phyloP scores from a whole-genome alignment of 306 rosid species.

The Trifolium subterraneum region DNA sequence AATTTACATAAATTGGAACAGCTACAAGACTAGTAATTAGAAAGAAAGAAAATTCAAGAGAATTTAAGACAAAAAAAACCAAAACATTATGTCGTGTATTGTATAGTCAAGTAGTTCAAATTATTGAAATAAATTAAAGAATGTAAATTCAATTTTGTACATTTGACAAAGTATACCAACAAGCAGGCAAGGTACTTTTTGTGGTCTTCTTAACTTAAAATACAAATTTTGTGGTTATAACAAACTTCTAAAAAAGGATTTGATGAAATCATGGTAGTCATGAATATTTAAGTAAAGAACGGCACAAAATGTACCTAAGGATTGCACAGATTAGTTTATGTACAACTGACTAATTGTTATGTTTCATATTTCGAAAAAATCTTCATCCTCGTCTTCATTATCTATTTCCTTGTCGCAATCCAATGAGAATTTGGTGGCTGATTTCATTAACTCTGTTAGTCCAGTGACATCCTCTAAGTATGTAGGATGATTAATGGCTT shows the following conservation, averaged over 20 bases:
- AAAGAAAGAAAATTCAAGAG: no score
- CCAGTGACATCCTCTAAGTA: constrained; percentile 95
- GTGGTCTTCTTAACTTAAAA: no score
- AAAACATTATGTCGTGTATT: no score
- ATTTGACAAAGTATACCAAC: constrained; percentile 30
- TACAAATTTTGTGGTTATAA: no score
- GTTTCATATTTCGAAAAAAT: constrained; percentile 64
- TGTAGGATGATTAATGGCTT: constrained; percentile 92
- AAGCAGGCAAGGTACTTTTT: no score
- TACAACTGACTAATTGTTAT: constrained; percentile 38
- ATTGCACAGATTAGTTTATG: constrained; percentile 41
- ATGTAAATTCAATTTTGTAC: constrained; percentile 47
- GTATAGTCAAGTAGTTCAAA: background rate
- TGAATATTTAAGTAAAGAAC: no score
- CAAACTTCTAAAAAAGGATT: no score
- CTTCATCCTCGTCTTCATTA: constrained; percentile 60
- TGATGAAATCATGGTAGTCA: no score
- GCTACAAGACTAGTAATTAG: no score
- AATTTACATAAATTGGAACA: no score
- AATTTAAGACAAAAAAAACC: no score
- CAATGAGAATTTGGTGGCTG: constrained; percentile 65
- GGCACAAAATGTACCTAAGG: no score
- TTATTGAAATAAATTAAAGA: constrained; percentile 4
- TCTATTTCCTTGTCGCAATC: constrained; percentile 71
- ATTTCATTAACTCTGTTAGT: constrained; percentile 90